Percentiles rank a stretch among this genome's conserved stretches.
Evolutionary conservation across 1,284 basidiomycete genomes (phyloP).

Genomic region (Tilletia caries): DNA sequence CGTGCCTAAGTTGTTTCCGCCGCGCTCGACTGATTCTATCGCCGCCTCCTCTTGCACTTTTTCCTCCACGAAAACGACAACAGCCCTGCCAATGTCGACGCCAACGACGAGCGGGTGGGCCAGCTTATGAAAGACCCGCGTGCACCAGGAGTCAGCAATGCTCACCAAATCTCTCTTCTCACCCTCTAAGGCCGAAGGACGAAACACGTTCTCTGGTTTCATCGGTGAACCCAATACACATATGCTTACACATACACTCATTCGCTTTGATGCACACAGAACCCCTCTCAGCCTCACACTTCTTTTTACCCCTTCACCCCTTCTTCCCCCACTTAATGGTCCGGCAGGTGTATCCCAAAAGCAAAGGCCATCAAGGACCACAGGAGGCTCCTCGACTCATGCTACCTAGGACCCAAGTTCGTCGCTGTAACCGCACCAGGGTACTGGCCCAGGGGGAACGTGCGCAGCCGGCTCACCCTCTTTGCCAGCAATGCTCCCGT

Average conservation of each 20-base stretch:
- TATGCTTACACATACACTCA: background rate
- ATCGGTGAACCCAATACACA: background rate
- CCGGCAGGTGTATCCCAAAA: constrained; percentile 59
- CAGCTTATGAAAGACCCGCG: too few species aligned
- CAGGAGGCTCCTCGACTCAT: constrained; percentile 78
- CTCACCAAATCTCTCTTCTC: too few species aligned
- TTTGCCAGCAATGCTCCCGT: constrained; percentile 85
- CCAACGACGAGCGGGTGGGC: too few species aligned
- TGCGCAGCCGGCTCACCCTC: constrained; percentile 84
- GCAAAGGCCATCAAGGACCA: constrained; percentile 64
- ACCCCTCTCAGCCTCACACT: background rate
- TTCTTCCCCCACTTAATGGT: background rate
- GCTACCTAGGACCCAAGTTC: constrained; percentile 80
- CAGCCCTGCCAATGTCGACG: too few species aligned
- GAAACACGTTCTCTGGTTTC: background rate
- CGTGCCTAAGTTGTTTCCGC: background rate
- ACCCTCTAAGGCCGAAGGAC: background rate
- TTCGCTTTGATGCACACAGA: background rate
- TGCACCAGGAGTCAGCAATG: too few species aligned
- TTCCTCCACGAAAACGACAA: too few species aligned
- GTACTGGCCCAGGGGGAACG: constrained; percentile 65
- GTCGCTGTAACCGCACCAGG: constrained; percentile 73
- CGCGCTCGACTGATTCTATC: too few species aligned
- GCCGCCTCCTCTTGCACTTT: too few species aligned
- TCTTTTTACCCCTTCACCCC: background rate